These are phyloP conservation scores for Apodospora peruviana DNA, from an alignment of 495 filamentous ascomycete genomes.

Conservation along the genomic window DNA sequence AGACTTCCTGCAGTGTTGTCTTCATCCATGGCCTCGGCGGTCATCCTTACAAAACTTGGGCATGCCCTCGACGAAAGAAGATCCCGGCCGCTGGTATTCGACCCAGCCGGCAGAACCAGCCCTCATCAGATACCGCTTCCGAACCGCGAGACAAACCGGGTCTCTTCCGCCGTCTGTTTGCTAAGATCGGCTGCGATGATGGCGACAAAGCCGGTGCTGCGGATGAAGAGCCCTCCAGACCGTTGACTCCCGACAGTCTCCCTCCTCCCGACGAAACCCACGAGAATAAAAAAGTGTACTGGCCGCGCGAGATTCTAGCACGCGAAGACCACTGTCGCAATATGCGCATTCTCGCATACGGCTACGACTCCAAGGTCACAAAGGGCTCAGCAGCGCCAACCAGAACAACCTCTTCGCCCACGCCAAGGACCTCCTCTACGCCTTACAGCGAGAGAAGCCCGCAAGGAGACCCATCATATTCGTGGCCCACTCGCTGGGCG, in stretches of 20 bases:
- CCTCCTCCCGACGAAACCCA: no score
- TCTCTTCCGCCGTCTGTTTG: no score
- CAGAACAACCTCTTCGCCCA: conserved; percentile 2
- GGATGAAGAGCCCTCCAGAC: no score
- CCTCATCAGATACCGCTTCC: no score
- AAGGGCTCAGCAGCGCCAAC: not conserved
- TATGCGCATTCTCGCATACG: not conserved
- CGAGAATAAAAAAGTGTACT: not conserved
- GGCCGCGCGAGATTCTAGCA: not conserved
- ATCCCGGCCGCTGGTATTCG: not conserved
- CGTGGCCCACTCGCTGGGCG: conserved; percentile 4
- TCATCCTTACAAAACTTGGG: conserved; percentile 3
- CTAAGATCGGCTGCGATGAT: no score
- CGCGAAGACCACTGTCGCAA: not conserved
- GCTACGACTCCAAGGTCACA: not conserved
- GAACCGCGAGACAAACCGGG: no score
- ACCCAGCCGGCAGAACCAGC: not conserved
- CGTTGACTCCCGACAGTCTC: no score
- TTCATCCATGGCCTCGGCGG: conserved; percentile 3
- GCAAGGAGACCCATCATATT: not conserved
- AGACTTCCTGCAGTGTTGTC: no score
- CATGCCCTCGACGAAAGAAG: not conserved
- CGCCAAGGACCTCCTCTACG: not conserved
- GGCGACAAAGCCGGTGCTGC: no score
- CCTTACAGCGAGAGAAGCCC: not conserved